A percentile compares a stretch with the other conserved stretches of the same genome.
phyloP scores from a whole-genome alignment of 2,329 filamentous ascomycete genomes.

The Sclerotinia trifoliorum region DNA sequence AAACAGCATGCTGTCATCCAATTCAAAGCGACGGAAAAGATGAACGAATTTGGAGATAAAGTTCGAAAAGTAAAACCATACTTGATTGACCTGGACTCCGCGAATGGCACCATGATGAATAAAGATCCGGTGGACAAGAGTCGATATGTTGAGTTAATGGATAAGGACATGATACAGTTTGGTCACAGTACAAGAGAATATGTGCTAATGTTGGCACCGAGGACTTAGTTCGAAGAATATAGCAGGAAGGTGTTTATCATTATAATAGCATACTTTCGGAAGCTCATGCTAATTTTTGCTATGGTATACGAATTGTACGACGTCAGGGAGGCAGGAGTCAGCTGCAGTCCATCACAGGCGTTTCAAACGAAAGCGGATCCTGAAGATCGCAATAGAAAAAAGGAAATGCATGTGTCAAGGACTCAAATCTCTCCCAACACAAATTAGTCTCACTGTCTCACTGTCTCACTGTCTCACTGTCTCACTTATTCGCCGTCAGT shows the following conservation, averaged over 20 bases:
- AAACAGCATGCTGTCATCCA: slow-evolving; percentile 96
- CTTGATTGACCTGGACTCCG: slow-evolving; percentile 88
- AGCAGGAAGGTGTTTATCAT: not conserved
- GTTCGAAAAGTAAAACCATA: slow-evolving; percentile 80
- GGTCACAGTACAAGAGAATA: slow-evolving; percentile 89
- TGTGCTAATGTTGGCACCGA: slow-evolving; percentile 76
- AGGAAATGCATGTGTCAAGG: not conserved
- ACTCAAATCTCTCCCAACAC: not conserved
- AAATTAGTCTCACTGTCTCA: not conserved
- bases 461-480: not conserved
- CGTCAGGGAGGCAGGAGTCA: slow-evolving; percentile 13
- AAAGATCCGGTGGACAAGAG: slow-evolving; percentile 69
- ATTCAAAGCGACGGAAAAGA: slow-evolving; percentile 80
- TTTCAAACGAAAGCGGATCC: not conserved
- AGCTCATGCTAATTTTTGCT: not conserved
- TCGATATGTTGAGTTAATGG: slow-evolving; percentile 80
- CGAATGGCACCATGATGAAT: slow-evolving; percentile 86
- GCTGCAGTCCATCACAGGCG: slow-evolving; percentile 5
- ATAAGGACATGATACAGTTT: slow-evolving; percentile 87
- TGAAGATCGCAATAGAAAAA: not conserved
- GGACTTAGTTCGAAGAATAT: slow-evolving; percentile 24
- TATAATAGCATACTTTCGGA: not conserved
- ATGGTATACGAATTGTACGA: not conserved
- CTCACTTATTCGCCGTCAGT: slow-evolving; percentile 1
- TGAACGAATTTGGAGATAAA: slow-evolving; percentile 84